phyloP scores from a whole-genome alignment of 164 flowering plant species.

The Annona squamosa region DNA sequence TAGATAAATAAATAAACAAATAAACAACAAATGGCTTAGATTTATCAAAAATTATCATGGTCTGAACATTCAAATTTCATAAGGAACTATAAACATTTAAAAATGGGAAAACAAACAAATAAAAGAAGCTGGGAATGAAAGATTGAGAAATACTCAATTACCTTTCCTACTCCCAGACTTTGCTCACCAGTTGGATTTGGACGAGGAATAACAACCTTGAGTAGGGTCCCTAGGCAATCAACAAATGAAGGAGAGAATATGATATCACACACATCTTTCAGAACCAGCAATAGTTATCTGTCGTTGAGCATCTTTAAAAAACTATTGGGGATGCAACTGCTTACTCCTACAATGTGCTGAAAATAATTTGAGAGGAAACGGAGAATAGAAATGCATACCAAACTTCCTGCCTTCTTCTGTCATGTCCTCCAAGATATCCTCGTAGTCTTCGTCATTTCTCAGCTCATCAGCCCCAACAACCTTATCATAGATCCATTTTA shows the following conservation, averaged over 20 bases:
- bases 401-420: constrained; percentile 70
- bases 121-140: background rate
- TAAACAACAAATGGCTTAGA: too few relatives aligned
- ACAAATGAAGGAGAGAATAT: background rate
- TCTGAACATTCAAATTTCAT: too few relatives aligned
- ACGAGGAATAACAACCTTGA: constrained; percentile 69
- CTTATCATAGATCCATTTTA: constrained; percentile 19
- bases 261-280: background rate
- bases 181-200: constrained; percentile 44
- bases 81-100: too few relatives aligned
- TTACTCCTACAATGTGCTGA: background rate
- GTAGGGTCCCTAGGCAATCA: constrained; percentile 44
- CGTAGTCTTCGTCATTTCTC: constrained; percentile 58
- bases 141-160: constrained; percentile 12
- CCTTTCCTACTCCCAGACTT: constrained; percentile 75
- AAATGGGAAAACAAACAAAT: too few relatives aligned
- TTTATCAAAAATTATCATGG: too few relatives aligned
- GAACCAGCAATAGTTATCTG: background rate
- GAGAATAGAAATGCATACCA: constrained; percentile 33
- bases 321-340: background rate
- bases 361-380: background rate
- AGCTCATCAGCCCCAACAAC: constrained; percentile 55
- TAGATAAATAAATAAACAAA: too few relatives aligned
- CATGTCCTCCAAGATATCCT: constrained; percentile 85
- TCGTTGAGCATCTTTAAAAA: background rate